phyloP scores from a whole-genome alignment of 805 yeast species.

The Saccharomycopsis oosterbeekiorum region DNA sequence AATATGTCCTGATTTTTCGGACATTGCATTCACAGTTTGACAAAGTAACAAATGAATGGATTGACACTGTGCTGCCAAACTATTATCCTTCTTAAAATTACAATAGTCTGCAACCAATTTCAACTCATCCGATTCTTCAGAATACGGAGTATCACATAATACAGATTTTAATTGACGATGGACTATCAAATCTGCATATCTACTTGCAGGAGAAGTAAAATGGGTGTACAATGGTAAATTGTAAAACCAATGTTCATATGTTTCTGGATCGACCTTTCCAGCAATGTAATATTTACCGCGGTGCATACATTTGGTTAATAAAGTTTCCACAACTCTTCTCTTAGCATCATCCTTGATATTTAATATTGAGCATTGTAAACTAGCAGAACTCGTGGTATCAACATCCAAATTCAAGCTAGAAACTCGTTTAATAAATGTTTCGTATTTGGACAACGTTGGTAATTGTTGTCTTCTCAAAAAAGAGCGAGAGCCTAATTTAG shows the following conservation, averaged over 20 bases:
- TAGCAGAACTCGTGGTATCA: conserved; percentile 64
- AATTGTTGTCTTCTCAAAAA: conserved; percentile 79
- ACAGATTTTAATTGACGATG: conserved; percentile 82
- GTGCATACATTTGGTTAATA: conserved; percentile 70
- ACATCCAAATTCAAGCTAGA: conserved; percentile 54
- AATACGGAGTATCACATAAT: conserved; percentile 30
- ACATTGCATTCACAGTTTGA: conserved; percentile 71
- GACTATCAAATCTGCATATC: conserved; percentile 87
- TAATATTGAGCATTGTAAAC: conserved; percentile 63
- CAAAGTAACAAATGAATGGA: conserved; percentile 79
- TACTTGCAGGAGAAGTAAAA: conserved; percentile 82
- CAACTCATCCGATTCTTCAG: conserved; percentile 55
- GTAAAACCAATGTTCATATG: conserved; percentile 68
- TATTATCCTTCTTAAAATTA: conserved; percentile 91
- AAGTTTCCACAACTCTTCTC: conserved; percentile 68
- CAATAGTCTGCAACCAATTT: conserved; percentile 85
- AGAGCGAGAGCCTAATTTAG: conserved; percentile 70
- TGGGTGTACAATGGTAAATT: conserved; percentile 85
- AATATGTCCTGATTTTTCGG: conserved; percentile 66
- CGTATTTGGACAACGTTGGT: conserved; percentile 75
- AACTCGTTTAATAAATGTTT: conserved; percentile 65
- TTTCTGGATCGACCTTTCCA: conserved; percentile 75
- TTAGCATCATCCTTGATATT: conserved; percentile 48
- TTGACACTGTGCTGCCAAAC: conserved; percentile 88
- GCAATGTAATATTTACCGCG: conserved; percentile 85